phyloP scores from a whole-genome alignment of 1,139 yeast species.

The Yamadazyma buinensis region DNA sequence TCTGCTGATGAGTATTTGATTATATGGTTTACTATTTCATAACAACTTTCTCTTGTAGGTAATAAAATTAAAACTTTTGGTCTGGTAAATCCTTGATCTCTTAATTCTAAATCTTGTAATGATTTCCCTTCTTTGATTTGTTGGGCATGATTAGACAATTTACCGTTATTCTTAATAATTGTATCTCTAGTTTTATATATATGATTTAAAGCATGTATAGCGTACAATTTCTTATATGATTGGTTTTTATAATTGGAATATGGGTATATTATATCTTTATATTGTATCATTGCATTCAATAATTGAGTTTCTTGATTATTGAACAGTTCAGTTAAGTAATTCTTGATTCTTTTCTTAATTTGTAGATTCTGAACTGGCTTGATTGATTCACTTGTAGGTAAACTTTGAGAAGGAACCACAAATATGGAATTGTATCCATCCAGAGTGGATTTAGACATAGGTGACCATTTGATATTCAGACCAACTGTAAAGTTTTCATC shows the following conservation, averaged over 20 bases:
- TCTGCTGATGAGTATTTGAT: constrained; percentile 62
- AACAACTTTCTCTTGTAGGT: constrained; percentile 82
- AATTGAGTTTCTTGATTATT: constrained; percentile 19
- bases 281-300: constrained; percentile 63
- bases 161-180: constrained; percentile 69
- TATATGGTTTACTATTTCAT: constrained; percentile 61
- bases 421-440: constrained; percentile 22
- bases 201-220: constrained; percentile 77
- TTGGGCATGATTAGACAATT: constrained; percentile 44
- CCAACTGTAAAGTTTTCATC: constrained; percentile 40
- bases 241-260: constrained; percentile 37
- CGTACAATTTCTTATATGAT: constrained; percentile 60
- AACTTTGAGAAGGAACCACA: constrained; percentile 30
- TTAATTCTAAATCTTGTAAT: constrained; percentile 52
- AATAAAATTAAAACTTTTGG: constrained; percentile 81
- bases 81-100: constrained; percentile 95
- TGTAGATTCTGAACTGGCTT: constrained; percentile 11
- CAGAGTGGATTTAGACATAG: constrained; percentile 14
- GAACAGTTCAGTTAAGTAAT: constrained; percentile 19
- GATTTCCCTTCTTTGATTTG: constrained; percentile 36
- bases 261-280: constrained; percentile 70
- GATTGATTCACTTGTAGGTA: constrained; percentile 8
- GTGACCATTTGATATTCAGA: constrained; percentile 25
- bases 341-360: constrained; percentile 30
- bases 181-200: constrained; percentile 81